Percentiles rank a stretch among this genome's conserved stretches.
These are phyloP conservation scores for Arthromyces matolae DNA, from an alignment of 768 basidiomycete species.

Conservation along the genomic window DNA sequence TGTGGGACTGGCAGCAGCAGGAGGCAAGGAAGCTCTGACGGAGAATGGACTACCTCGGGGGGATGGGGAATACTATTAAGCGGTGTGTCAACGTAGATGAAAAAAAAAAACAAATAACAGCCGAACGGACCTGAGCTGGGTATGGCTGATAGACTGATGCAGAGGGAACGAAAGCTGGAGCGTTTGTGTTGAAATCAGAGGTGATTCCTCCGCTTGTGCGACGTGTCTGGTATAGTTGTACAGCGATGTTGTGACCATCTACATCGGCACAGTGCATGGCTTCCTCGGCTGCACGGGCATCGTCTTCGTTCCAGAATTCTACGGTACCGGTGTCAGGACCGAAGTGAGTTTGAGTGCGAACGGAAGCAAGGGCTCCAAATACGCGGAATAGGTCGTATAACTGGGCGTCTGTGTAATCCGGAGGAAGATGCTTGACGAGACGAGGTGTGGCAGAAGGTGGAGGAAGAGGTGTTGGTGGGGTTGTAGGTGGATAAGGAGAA, in stretches of 20 bases:
- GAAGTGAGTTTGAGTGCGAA: constrained; percentile 68
- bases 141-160: constrained; percentile 58
- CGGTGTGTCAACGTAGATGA: neutral
- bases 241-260: constrained; percentile 80
- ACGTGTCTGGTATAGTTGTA: constrained; percentile 71
- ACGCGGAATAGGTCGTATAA: constrained; percentile 85
- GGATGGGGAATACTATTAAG: constrained; percentile 58
- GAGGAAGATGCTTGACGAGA: constrained; percentile 80
- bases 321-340: constrained; percentile 75
- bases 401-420: constrained; percentile 59
- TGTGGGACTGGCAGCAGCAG: constrained; percentile 37
- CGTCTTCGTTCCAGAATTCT: constrained; percentile 87
- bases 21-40: constrained; percentile 38
- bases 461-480: constrained; percentile 69
- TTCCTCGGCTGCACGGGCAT: constrained; percentile 74
- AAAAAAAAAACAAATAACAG: constrained; percentile 6
- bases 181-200: constrained; percentile 68
- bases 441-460: constrained; percentile 75
- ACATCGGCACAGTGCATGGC: constrained; percentile 82
- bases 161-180: constrained; percentile 73
- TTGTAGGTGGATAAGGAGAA: constrained; percentile 82
- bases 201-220: constrained; percentile 50
- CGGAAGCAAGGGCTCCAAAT: constrained; percentile 80
- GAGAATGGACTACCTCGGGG: constrained; percentile 47
- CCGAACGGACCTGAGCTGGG: constrained; percentile 57